Evolutionary conservation across 2,329 filamentous ascomycete species (phyloP).

Genomic region (Teratosphaeria pseudoeucalypti): DNA sequence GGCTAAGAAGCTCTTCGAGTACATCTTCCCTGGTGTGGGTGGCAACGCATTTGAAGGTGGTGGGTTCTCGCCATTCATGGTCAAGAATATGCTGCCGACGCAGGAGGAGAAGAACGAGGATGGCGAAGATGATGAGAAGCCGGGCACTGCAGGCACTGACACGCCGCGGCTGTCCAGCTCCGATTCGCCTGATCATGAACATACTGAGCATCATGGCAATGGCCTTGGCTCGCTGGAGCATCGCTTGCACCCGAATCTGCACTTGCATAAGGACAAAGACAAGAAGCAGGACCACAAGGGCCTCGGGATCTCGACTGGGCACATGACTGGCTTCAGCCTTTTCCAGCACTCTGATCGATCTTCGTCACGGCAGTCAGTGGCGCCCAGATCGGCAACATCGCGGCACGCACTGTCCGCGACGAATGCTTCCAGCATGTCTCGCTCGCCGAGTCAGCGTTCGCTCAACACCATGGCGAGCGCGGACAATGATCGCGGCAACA

Average conservation of each 20-base stretch:
- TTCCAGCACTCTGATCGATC: constrained; percentile 33
- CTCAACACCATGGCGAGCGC: constrained; percentile 17
- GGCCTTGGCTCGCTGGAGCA: constrained; percentile 67
- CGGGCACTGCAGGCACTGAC: constrained; percentile 3
- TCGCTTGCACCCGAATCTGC: constrained; percentile 72
- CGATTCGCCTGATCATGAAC: constrained; percentile 14
- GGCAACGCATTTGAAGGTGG: constrained; percentile 37
- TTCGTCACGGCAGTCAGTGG: constrained; percentile 3
- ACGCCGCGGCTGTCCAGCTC: not conserved
- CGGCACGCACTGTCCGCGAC: constrained; percentile 15
- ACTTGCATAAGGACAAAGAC: constrained; percentile 31
- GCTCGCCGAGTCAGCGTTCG: constrained; percentile 24
- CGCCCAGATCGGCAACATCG: constrained; percentile 11
- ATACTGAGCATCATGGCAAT: constrained; percentile 49
- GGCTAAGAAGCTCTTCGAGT: constrained; percentile 88
- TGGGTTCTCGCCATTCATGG: constrained; percentile 52
- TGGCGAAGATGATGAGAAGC: constrained; percentile 30
- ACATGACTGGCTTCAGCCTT: constrained; percentile 29
- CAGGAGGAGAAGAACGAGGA: constrained; percentile 39
- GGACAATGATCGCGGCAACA: constrained; percentile 20
- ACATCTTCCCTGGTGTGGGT: constrained; percentile 84
- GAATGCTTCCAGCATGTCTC: constrained; percentile 16
- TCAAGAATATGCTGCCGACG: constrained; percentile 41
- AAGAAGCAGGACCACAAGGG: constrained; percentile 21
- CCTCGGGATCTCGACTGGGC: constrained; percentile 19